Percentiles rank a stretch among this genome's conserved stretches.
Conservation (phyloP, 495 filamentous ascomycete genomes). For the Aspergillus steynii region DNA sequence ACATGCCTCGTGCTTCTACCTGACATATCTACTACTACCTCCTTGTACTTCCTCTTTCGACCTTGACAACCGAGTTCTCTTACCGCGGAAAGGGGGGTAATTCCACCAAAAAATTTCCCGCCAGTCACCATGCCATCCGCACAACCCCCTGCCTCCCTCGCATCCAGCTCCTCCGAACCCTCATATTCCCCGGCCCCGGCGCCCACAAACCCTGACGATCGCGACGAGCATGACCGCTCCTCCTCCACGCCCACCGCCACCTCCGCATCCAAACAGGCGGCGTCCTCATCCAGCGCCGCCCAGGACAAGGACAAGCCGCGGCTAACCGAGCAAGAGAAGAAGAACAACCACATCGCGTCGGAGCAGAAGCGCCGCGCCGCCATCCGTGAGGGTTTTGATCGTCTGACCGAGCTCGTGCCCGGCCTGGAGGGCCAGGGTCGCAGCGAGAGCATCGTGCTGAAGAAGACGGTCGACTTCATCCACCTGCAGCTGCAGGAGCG, state of each 20-base stretch:
- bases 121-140: neutral
- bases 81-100: slow-evolving; percentile 1
- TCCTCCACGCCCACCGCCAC: slow-evolving; percentile 54
- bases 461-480: slow-evolving; percentile 73
- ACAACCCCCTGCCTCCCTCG: slow-evolving; percentile 14
- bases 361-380: slow-evolving; percentile 87
- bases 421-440: slow-evolving; percentile 80
- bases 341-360: slow-evolving; percentile 85
- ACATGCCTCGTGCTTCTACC: neutral
- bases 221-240: slow-evolving; percentile 39
- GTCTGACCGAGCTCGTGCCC: slow-evolving; percentile 78
- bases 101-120: neutral
- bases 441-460: slow-evolving; percentile 81
- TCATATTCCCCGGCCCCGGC: slow-evolving; percentile 24
- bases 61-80: neutral
- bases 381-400: slow-evolving; percentile 86
- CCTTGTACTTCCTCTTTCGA: slow-evolving; percentile 16
- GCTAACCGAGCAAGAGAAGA: slow-evolving; percentile 83
- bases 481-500: slow-evolving; percentile 62
- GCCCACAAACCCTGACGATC: slow-evolving; percentile 25
- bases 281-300: slow-evolving; percentile 47
- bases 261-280: slow-evolving; percentile 52
- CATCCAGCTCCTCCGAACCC: slow-evolving; percentile 28
- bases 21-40: neutral
- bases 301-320: slow-evolving; percentile 66